Evolutionary conservation across 2,329 filamentous ascomycete genomes (phyloP).

Genomic region (Aspergillus brasiliensis): DNA sequence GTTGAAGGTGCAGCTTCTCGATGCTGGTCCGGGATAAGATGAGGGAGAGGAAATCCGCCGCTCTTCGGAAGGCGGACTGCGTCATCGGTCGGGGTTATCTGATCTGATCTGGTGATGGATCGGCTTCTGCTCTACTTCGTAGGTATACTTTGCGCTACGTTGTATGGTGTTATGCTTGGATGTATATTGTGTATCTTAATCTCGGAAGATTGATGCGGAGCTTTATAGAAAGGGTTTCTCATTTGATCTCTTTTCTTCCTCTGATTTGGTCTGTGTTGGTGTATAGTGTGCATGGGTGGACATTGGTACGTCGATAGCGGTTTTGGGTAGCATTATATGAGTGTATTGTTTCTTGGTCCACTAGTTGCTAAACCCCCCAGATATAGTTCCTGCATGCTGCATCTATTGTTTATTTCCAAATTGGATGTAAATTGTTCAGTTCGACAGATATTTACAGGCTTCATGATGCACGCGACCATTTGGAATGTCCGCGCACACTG

Average conservation of each 20-base stretch:
- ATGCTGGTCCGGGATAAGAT: neutral
- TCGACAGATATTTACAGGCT: no score
- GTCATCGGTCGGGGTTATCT: slow-evolving; percentile 23
- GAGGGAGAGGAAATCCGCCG: slow-evolving; percentile 17
- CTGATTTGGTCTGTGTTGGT: neutral
- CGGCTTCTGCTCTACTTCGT: neutral
- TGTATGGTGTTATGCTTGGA: neutral
- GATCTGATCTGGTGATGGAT: slow-evolving; percentile 4
- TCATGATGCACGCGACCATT: no score
- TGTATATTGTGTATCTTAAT: no score
- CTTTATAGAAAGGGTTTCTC: no score
- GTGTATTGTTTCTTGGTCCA: neutral
- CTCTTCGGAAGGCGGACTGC: slow-evolving; percentile 22
- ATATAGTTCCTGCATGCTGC: neutral
- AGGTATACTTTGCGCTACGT: neutral
- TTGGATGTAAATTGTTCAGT: no score
- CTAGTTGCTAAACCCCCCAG: neutral
- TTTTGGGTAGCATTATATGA: neutral
- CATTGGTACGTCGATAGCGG: neutral
- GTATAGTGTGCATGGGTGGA: neutral
- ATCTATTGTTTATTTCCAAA: neutral
- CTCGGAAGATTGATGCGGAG: no score
- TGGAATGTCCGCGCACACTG: no score
- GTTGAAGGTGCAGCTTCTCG: neutral
- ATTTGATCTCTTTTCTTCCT: no score